Conservation (phyloP, 2,329 filamentous ascomycete species). For the Verticillium dahliae region DNA sequence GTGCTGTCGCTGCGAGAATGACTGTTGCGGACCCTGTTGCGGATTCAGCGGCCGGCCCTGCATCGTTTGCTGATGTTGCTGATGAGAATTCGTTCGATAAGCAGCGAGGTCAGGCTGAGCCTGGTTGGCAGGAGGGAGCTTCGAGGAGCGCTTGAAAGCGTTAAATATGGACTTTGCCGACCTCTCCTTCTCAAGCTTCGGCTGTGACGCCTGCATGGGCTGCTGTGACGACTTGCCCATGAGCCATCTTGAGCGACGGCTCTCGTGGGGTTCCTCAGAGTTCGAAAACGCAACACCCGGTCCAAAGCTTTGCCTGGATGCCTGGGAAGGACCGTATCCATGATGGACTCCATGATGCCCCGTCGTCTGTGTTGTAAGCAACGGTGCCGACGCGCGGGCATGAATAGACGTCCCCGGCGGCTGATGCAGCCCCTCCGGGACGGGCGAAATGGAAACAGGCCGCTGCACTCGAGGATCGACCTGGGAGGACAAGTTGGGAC, state of each 20-base stretch:
- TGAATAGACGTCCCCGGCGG: not conserved
- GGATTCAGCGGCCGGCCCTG: not conserved
- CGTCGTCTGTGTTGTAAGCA: not conserved
- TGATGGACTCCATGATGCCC: not conserved
- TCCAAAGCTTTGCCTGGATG: not conserved
- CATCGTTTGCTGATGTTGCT: not conserved
- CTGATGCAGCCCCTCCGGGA: not conserved
- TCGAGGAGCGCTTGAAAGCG: constrained; percentile 17
- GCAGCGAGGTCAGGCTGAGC: not conserved
- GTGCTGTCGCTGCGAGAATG: not conserved
- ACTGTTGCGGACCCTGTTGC: not conserved
- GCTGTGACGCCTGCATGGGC: constrained; percentile 4
- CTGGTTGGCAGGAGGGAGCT: constrained; percentile 13
- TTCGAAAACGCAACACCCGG: not conserved
- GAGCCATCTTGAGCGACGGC: not conserved
- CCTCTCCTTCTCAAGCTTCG: constrained; percentile 13
- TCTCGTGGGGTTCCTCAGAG: not conserved
- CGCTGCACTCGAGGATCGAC: not conserved
- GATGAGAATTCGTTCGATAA: not conserved
- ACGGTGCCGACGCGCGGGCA: not conserved
- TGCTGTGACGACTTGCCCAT: not conserved
- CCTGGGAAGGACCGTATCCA: not conserved
- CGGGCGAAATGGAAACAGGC: not conserved
- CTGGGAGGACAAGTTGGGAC: not conserved
- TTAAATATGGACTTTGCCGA: constrained; percentile 15